phyloP scores from a whole-genome alignment of 768 basidiomycete species.

The Lactifluus volemus region DNA sequence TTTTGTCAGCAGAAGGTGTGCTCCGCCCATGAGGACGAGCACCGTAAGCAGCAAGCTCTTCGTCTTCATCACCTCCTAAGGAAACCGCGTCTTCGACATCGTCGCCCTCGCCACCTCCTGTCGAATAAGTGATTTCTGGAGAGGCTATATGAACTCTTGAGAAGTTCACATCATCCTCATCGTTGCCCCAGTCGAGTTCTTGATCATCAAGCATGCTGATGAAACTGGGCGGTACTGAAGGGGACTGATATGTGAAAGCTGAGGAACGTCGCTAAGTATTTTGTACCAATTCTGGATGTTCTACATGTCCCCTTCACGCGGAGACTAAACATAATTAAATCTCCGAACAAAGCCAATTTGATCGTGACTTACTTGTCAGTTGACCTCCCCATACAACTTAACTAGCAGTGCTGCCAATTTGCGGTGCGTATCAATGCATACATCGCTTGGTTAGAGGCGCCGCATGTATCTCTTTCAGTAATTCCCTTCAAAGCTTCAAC shows the following conservation, averaged over 20 bases:
- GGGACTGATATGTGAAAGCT: slow-evolving; percentile 10
- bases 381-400: no score
- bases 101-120: slow-evolving; percentile 24
- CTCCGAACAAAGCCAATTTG: slow-evolving; percentile 3
- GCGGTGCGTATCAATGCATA: slow-evolving; percentile 4
- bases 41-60: slow-evolving; percentile 42
- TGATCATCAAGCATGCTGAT: slow-evolving; percentile 53
- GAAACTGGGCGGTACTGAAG: slow-evolving; percentile 17
- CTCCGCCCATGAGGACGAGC: slow-evolving; percentile 17
- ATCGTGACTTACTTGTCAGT: neutral
- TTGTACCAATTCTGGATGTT: neutral
- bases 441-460: neutral
- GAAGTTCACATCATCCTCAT: slow-evolving; percentile 32
- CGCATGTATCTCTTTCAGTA: neutral
- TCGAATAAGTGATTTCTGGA: slow-evolving; percentile 17
- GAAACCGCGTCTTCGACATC: slow-evolving; percentile 59
- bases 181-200: slow-evolving; percentile 64
- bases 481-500: slow-evolving; percentile 8
- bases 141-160: slow-evolving; percentile 13
- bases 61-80: slow-evolving; percentile 60
- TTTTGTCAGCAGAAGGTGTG: neutral
- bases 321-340: neutral
- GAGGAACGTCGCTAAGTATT: neutral
- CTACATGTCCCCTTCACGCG: neutral
- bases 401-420: no score